Percentiles rank a stretch among this genome's conserved stretches.
These are phyloP conservation scores for Zygoascus bituminiphila DNA, from an alignment of 805 yeast species.

Conservation along the genomic window DNA sequence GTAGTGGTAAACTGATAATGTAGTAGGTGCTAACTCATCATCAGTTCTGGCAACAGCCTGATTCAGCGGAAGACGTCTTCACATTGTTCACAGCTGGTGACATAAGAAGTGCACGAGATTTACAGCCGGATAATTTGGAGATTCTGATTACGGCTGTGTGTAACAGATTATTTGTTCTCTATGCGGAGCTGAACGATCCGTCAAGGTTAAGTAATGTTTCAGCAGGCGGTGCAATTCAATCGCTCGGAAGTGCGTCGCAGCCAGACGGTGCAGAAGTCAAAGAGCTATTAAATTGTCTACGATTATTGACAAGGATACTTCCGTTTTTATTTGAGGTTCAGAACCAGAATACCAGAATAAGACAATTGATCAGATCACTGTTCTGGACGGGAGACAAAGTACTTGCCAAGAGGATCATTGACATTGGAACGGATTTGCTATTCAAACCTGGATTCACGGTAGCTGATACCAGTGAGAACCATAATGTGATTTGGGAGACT, in stretches of 20 bases:
- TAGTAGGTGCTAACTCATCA: too few species aligned
- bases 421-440: constrained; percentile 37
- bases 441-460: constrained; percentile 53
- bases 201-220: too few species aligned
- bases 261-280: constrained; percentile 21
- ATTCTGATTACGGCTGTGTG: constrained; percentile 40
- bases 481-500: constrained; percentile 62
- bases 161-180: constrained; percentile 27
- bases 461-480: constrained; percentile 19
- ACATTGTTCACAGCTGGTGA: constrained; percentile 50
- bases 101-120: constrained; percentile 49
- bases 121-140: constrained; percentile 50
- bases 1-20: too few species aligned
- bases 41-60: constrained; percentile 42
- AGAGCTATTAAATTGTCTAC: constrained; percentile 50
- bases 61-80: constrained; percentile 48
- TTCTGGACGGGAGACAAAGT: constrained; percentile 35
- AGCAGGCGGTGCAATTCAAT: not conserved
- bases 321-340: constrained; percentile 60
- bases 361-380: constrained; percentile 26
- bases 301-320: constrained; percentile 54
- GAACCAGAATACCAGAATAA: constrained; percentile 18
- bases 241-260: constrained; percentile 9
- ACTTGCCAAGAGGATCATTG: constrained; percentile 33
- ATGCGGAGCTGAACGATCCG: not conserved